Base-by-base conservation (phyloP, 805 yeast species). In the Spathaspora boniae region DNA sequence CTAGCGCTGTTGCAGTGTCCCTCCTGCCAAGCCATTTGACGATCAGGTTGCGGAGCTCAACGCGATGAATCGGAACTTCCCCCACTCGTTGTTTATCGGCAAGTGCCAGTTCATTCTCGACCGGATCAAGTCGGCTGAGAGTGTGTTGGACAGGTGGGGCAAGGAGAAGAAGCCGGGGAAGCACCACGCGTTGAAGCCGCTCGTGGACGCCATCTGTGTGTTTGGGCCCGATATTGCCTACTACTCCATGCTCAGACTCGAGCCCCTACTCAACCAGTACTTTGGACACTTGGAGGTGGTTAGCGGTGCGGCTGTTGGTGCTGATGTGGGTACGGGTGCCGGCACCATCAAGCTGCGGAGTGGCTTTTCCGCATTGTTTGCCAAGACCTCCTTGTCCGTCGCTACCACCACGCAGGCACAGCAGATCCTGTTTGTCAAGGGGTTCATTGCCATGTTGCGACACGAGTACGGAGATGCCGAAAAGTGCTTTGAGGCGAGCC, bases 201-300 rank as follows among this genome's bases (percentile, higher is more conserved):
- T 36, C n/a, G 14, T 29, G 16, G 39, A 36, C 17, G 21, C 39
- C 4, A 31, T 30, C 7, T 36, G 26, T 4, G 9, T 6, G 17
- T 11, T 29, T 22, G 39, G 39, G 21, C 39, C 39, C 16, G 11
- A 22, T 9, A 25, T 24, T 17, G 15, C 33, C 8, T 36, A 36
- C 17, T 16, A 24, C 12, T 17, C 23, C 2, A 6, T 36, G 4
- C 22, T 36, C 2, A 21, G 23, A 17, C 22, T 36, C 6, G 34
- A 36, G 15, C 31, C 34, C 9, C n/a, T 30, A 12, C 16, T 36
- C 2, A 29, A 30, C 27, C 29, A 36, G 22, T 36, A 30, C 18
- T 16, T 36, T 4, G n/a, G 16, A 8, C 4, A 5, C 8, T 22
- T 24, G 5, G 28, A 30, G 15, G 8, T 21, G 8, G 23, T 9